Conservation (phyloP, 1,284 basidiomycete species). For the Ceratorhiza oryzae-sativae region DNA sequence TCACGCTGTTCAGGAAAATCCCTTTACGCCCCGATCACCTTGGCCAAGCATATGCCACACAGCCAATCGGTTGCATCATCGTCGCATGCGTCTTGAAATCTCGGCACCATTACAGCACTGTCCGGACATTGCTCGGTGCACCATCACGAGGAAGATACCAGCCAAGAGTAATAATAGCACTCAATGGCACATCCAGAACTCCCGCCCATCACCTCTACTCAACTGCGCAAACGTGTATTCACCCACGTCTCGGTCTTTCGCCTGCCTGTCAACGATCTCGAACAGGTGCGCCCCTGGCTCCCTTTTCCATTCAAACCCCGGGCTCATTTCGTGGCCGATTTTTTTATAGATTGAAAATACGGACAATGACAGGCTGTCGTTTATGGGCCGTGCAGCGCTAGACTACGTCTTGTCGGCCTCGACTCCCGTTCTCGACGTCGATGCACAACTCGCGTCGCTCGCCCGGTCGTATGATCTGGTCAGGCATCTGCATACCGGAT, state of each 20-base stretch:
- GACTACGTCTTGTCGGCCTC: background rate
- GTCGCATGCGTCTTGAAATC: too few species aligned
- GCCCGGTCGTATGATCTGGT: constrained; percentile 15
- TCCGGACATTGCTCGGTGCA: too few species aligned
- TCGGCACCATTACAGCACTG: too few species aligned
- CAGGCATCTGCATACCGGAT: background rate
- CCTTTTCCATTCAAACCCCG: background rate
- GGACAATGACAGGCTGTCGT: constrained; percentile 20
- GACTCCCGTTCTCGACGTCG: background rate
- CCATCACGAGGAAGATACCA: too few species aligned
- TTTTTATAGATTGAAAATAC: background rate
- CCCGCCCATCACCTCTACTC: background rate
- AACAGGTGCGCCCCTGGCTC: constrained; percentile 1
- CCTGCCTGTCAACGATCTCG: constrained; percentile 8
- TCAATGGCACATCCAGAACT: background rate
- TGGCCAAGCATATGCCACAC: too few species aligned
- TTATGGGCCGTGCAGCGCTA: constrained; percentile 7
- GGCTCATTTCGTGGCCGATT: background rate
- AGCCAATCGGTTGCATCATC: too few species aligned
- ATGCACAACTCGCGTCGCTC: background rate
- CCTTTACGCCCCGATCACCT: too few species aligned
- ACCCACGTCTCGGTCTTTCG: constrained; percentile 19
- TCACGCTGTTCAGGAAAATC: too few species aligned
- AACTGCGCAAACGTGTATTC: constrained; percentile 17
- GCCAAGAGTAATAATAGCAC: background rate